These are phyloP conservation scores for Pseudozyma pruni DNA, from an alignment of 1,284 basidiomycete genomes.

Conservation along the genomic window DNA sequence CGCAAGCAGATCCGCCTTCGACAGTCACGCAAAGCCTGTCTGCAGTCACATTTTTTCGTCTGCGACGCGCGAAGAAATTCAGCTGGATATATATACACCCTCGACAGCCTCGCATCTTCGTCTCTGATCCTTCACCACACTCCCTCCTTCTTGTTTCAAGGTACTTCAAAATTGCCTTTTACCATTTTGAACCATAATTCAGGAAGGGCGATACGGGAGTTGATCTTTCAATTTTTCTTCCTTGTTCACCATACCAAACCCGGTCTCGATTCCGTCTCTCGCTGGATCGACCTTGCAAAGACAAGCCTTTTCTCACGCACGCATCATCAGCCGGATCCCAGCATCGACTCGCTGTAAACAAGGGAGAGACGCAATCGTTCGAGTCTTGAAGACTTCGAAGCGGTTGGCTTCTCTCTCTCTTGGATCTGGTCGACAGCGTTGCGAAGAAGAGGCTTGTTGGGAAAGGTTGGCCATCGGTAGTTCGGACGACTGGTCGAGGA, in stretches of 20 bases:
- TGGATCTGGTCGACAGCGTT: background rate
- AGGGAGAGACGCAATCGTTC: background rate
- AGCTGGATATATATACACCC: slow-evolving; percentile 22
- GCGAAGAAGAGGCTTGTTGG: background rate
- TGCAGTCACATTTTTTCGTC: slow-evolving; percentile 3
- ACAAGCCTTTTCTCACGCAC: background rate
- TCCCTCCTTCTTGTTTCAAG: slow-evolving; percentile 56
- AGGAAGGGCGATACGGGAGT: slow-evolving; percentile 52
- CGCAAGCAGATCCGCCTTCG: no score
- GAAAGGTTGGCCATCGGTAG: slow-evolving; percentile 15
- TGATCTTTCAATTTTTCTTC: slow-evolving; percentile 48
- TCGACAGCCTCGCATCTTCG: background rate
- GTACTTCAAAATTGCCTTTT: slow-evolving; percentile 58
- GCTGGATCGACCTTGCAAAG: background rate
- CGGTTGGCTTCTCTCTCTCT: no score
- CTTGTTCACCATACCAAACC: slow-evolving; percentile 25
- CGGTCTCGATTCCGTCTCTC: slow-evolving; percentile 21
- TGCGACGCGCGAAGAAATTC: slow-evolving; percentile 6
- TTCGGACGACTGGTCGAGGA: slow-evolving; percentile 27
- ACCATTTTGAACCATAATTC: slow-evolving; percentile 60
- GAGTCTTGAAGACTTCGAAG: slow-evolving; percentile 26
- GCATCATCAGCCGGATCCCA: background rate
- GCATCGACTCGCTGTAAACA: no score
- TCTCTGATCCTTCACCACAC: slow-evolving; percentile 13
- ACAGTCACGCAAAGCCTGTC: background rate